A percentile compares a stretch with the other conserved stretches of the same genome.
These are phyloP conservation scores for Metschnikowia borealis DNA, from an alignment of 805 yeast genomes.

Conservation along the genomic window DNA sequence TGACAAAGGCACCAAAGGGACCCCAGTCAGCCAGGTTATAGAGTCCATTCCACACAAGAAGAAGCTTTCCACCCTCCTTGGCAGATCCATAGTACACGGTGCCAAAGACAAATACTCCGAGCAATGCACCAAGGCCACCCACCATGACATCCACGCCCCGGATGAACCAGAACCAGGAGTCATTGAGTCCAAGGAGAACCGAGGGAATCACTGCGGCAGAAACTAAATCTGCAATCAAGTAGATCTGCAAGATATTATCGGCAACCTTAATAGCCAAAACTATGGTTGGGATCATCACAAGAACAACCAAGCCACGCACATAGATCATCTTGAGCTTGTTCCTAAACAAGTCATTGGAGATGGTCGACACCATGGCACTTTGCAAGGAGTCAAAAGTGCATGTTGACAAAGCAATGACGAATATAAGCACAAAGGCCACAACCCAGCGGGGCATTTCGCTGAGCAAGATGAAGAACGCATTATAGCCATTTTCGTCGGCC, in stretches of 20 bases:
- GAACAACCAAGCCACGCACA: constrained; percentile 64
- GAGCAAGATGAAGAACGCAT: constrained; percentile 70
- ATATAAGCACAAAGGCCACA: constrained; percentile 75
- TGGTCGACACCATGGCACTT: constrained; percentile 81
- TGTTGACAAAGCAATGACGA: constrained; percentile 69
- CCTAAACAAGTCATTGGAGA: constrained; percentile 86
- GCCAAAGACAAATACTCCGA: constrained; percentile 81
- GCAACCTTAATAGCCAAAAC: constrained; percentile 82
- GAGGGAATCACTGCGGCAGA: constrained; percentile 86
- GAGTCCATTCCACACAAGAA: constrained; percentile 75
- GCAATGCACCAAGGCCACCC: constrained; percentile 79
- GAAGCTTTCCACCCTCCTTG: constrained; percentile 68
- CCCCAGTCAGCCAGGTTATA: constrained; percentile 83
- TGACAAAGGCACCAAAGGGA: constrained; percentile 90
- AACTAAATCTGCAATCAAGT: constrained; percentile 84
- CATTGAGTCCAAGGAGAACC: constrained; percentile 72
- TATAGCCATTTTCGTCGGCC: constrained; percentile 52
- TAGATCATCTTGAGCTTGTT: constrained; percentile 66
- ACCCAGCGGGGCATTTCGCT: constrained; percentile 81
- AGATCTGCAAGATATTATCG: constrained; percentile 78
- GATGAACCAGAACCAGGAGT: constrained; percentile 57
- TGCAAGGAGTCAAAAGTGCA: constrained; percentile 88
- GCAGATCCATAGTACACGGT: constrained; percentile 72
- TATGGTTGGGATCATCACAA: constrained; percentile 81
- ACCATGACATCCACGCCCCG: constrained; percentile 76